Percentiles rank a stretch among this genome's conserved stretches.
phyloP scores from a whole-genome alignment of 1,284 basidiomycete species.

The Sanghuangporus sanghuang region DNA sequence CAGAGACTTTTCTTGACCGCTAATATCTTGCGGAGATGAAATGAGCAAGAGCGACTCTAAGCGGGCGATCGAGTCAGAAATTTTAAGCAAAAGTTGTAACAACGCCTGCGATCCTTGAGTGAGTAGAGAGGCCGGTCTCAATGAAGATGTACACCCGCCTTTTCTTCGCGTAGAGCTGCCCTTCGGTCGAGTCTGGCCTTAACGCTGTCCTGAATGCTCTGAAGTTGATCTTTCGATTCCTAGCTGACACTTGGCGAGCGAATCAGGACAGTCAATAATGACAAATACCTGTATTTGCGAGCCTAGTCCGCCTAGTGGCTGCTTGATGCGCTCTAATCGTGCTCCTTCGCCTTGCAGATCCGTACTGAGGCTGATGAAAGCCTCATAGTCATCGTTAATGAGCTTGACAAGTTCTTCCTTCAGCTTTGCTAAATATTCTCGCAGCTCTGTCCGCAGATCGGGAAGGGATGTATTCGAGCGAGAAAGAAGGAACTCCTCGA shows the following conservation, averaged over 20 bases:
- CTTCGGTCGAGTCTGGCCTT: constrained; percentile 74
- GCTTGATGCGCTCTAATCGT: constrained; percentile 60
- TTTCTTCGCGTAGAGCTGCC: constrained; percentile 74
- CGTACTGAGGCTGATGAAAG: constrained; percentile 93
- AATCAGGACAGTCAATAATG: background rate
- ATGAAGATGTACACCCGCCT: constrained; percentile 41
- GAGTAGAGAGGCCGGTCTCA: background rate
- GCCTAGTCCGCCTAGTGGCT: constrained; percentile 61
- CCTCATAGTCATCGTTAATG: constrained; percentile 97
- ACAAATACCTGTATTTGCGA: constrained; percentile 62
- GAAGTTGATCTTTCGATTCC: constrained; percentile 62
- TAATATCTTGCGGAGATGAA: constrained; percentile 42
- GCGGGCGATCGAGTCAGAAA: constrained; percentile 82
- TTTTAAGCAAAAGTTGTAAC: constrained; percentile 79
- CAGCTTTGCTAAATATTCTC: constrained; percentile 77
- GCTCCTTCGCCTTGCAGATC: constrained; percentile 81
- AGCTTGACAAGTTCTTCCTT: constrained; percentile 92
- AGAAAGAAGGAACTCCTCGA: constrained; percentile 86
- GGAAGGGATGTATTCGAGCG: constrained; percentile 82
- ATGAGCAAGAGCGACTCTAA: constrained; percentile 79
- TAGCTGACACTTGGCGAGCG: constrained; percentile 25
- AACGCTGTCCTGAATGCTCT: constrained; percentile 65
- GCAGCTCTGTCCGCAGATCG: constrained; percentile 82
- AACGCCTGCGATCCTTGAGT: constrained; percentile 47
- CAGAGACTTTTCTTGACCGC: constrained; percentile 22